Conservation (phyloP, 225 moss, liverwort and hornwort species). For the Neckera pumila region DNA sequence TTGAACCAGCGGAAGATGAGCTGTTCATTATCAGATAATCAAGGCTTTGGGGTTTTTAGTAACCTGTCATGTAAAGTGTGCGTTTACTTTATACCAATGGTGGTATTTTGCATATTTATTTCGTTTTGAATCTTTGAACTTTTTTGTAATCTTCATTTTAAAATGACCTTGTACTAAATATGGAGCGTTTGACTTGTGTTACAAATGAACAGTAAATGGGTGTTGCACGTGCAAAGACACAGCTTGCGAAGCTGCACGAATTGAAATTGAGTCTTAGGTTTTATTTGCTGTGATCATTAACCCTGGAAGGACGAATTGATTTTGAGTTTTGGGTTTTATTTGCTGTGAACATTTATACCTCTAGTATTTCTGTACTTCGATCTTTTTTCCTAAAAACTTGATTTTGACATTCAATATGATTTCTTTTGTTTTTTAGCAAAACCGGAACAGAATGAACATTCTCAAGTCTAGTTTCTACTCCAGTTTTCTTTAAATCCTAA, state of each 20-base stretch:
- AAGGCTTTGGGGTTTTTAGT: background rate
- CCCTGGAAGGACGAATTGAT: background rate
- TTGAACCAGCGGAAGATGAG: background rate
- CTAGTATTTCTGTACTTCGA: background rate
- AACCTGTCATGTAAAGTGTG: slow-evolving; percentile 13
- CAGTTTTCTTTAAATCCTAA: background rate
- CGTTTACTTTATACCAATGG: background rate
- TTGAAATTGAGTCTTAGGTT: background rate
- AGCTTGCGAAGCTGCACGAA: background rate
- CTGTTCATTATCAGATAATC: background rate
- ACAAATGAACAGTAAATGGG: background rate
- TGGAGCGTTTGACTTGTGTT: background rate
- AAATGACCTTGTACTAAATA: background rate
- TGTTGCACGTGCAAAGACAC: background rate
- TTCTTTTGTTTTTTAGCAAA: background rate
- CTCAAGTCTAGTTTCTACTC: background rate
- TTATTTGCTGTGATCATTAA: background rate
- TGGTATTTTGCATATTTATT: background rate
- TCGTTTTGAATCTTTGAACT: background rate
- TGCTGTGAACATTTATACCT: background rate
- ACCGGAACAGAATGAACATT: background rate
- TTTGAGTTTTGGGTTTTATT: background rate
- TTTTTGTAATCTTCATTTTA: background rate
- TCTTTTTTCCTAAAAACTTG: background rate
- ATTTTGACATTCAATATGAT: background rate